Percentiles rank a stretch among this genome's conserved stretches.
Evolutionary conservation across 805 yeast genomes (phyloP).

Genomic region (Yamadazyma scolyti): DNA sequence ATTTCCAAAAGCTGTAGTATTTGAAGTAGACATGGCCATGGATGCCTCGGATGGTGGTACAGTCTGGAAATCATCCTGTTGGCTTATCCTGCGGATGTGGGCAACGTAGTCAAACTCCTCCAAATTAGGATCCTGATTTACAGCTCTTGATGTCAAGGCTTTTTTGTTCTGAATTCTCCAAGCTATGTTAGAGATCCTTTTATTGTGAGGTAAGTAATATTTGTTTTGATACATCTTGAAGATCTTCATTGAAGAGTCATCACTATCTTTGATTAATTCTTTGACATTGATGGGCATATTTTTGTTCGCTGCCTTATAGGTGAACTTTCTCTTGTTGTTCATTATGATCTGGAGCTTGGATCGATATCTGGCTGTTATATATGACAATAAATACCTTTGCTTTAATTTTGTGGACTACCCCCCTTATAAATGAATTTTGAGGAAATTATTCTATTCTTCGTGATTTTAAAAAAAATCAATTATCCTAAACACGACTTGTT

Average conservation of each 20-base stretch:
- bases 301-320: conserved; percentile 11
- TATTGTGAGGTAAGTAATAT: conserved; percentile 38
- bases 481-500: too few species aligned
- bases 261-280: conserved; percentile 28
- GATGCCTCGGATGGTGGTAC: too few species aligned
- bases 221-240: conserved; percentile 41
- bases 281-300: conserved; percentile 10
- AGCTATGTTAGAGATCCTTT: conserved; percentile 40
- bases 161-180: conserved; percentile 43
- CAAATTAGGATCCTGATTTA: conserved; percentile 21
- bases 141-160: conserved; percentile 5
- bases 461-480: too few species aligned
- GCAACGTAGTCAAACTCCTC: conserved; percentile 46
- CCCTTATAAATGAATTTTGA: not conserved
- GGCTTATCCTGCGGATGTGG: conserved; percentile 39
- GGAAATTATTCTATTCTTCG: too few species aligned
- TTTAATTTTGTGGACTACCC: not conserved
- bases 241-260: conserved; percentile 33
- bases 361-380: not conserved
- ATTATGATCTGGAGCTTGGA: not conserved
- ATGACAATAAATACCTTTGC: not conserved
- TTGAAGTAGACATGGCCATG: not conserved
- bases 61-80: conserved; percentile 25
- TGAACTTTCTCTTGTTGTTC: conserved; percentile 10
- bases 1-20: not conserved